phyloP scores from a whole-genome alignment of 129 eudicot genomes.

The Silybum marianum region DNA sequence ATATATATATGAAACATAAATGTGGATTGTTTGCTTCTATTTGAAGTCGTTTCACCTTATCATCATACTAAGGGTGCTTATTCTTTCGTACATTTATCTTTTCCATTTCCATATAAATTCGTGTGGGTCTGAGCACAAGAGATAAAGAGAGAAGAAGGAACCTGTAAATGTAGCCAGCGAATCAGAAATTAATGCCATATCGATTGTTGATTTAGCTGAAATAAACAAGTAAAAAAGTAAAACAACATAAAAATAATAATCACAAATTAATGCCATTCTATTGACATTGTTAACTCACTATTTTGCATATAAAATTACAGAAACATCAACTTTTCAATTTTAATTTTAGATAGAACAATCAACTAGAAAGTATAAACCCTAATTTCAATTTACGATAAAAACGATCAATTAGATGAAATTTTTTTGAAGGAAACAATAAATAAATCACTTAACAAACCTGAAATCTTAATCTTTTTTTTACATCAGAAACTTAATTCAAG shows the following conservation, averaged over 20 bases:
- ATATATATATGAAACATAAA: no score
- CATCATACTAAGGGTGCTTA: no score
- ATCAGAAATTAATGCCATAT: constrained; percentile 26
- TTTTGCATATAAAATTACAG: neutral
- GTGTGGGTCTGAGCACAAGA: neutral
- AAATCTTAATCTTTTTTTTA: no score
- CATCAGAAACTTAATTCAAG: no score
- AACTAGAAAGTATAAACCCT: neutral
- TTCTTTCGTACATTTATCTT: neutral
- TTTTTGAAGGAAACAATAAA: no score
- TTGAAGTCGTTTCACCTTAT: neutral
- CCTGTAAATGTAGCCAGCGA: neutral
- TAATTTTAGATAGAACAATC: neutral
- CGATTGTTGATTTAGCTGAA: constrained; percentile 23
- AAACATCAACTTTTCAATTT: no score
- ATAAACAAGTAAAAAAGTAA: neutral
- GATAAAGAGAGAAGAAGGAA: neutral
- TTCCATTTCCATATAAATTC: neutral
- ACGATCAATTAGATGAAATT: neutral
- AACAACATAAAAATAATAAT: neutral
- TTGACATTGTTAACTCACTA: neutral
- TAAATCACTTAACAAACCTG: no score
- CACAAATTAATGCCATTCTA: neutral
- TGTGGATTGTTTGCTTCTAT: no score
- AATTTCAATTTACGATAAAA: neutral